Base-by-base conservation (phyloP, 2,329 filamentous ascomycete genomes). In the Penicillium rolfsii region DNA sequence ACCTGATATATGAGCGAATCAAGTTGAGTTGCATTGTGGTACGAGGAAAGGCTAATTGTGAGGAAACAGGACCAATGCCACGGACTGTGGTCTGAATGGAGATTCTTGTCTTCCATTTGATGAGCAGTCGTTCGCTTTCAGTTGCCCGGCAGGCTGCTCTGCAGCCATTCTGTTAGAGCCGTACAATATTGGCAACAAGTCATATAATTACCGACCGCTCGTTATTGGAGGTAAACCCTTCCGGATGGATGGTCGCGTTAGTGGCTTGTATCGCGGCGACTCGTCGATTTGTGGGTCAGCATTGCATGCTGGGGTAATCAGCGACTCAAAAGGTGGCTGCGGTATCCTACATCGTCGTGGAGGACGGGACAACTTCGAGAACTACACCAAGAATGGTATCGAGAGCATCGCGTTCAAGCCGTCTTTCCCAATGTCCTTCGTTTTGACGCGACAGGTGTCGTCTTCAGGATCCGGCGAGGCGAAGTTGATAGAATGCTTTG, bases 281-380 rank as follows among this genome's bases (percentile, higher is more conserved):
- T 87, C 84, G 2, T 86, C 85, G 71, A 84, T 88, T 60, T 88
- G 85, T 66, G 81, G 80, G 16, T 82, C 85, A 3, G 85, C 85
- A 43, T 80, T 87, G 22, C 85, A 88, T 70, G 82, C 85, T 22
- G 85, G 85, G 30, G 79, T 87, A 66, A 81, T 87, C 65, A 80
- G 74, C 55, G 79, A 87, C 64, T 71, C 75, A 2, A 76, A 78
- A 19, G 85, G 85, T 36, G 85, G 85, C 2, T 87, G 85, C 65
- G 85, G 84, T 50, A 81, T 85, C 3, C 68, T 87, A 19, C 77
- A 77, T 5, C 77, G 85, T 30, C 76, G 80, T 1, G 85, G 85
- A 22, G 81, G 86, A 64, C 80, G 81, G 55, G 70, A 70, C 41
- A 65, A 76, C 38, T 87, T 83, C 63, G 74, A 78, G 5, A 75